phyloP scores from a whole-genome alignment of 2,329 filamentous ascomycete genomes.

The Aspergillus carbonarius region DNA sequence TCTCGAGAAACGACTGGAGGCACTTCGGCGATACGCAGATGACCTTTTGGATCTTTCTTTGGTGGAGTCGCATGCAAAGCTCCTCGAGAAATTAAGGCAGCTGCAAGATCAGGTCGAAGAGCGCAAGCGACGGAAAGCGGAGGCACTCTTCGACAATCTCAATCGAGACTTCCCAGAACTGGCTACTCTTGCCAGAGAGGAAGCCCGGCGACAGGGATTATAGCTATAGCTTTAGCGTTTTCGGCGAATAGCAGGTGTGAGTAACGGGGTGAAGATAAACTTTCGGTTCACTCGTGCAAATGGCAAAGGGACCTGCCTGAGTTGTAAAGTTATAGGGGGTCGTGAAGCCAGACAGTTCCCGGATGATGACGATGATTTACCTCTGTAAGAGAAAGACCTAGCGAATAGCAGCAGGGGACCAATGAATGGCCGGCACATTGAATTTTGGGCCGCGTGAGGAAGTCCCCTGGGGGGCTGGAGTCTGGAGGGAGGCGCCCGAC shows the following conservation, averaged over 20 bases:
- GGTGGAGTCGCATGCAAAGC: slow-evolving; percentile 24
- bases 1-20: slow-evolving; percentile 21
- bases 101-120: slow-evolving; percentile 20
- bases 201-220: slow-evolving; percentile 20
- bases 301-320: neutral
- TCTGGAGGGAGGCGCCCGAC: neutral
- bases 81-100: slow-evolving; percentile 21
- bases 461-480: neutral
- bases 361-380: neutral
- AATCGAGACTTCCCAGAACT: slow-evolving; percentile 22
- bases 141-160: slow-evolving; percentile 15
- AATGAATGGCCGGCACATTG: neutral
- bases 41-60: slow-evolving; percentile 27
- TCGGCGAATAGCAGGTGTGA: neutral
- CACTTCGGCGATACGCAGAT: slow-evolving; percentile 23
- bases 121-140: slow-evolving; percentile 17
- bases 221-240: neutral
- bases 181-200: slow-evolving; percentile 18
- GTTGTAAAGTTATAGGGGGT: neutral
- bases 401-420: neutral
- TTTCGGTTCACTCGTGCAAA: neutral
- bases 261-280: neutral
- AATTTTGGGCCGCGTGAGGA: neutral
- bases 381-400: neutral
- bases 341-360: neutral